Evolutionary conservation across 2,329 filamentous ascomycete species (phyloP), one percentile per base, ranked within the genome.

Genomic region (Aspergillus sp.): DNA sequence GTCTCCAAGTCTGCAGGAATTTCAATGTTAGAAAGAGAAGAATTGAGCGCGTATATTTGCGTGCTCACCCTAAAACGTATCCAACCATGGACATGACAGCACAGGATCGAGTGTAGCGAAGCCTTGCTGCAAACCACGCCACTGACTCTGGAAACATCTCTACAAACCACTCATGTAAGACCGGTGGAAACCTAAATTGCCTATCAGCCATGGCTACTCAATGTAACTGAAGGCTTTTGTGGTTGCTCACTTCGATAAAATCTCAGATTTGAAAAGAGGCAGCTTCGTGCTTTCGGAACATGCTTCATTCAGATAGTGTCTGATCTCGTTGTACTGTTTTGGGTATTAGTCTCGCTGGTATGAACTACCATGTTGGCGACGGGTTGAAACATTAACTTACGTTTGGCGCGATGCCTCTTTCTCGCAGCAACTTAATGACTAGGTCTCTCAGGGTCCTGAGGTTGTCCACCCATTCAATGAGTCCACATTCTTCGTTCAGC

Each of bases 1-100:
- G 76, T 99, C 95, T 45, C 95, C 95, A 0, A 99, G 82, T 0
- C 90, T 80, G 51, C 53, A 58, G 26, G 12, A 16, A 60, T 32
- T 26, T 58, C 7, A 46, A 47, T 31, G 56, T 53, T 68, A 51
- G 57, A 29, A 47, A 56, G 16, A 42, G 16, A n/a, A 42, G 6
- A 4, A n/a, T 42, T n/a, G 16, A 24, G 49, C 22, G 32, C 4
- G 18, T 12, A 32, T 22, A 29, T 9, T 39, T 22, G 50, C 31
- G 26, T 24, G 18, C 29, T 42, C 71, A 80, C 61, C 87, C 95
- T 4, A 99, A 84, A 52, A 98, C 93, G 58, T 96, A 96, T 53
- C 95, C 95, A 4, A 96, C 92, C 86, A 99, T 99, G n/a, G 92
- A 96, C 93, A 99, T 99, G 66, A 99, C 95, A 11, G 96, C 95